Evolutionary conservation across 805 yeast genomes (phyloP), one percentile per base, ranked within the genome.

Genomic region (Dipodascus albidus): DNA sequence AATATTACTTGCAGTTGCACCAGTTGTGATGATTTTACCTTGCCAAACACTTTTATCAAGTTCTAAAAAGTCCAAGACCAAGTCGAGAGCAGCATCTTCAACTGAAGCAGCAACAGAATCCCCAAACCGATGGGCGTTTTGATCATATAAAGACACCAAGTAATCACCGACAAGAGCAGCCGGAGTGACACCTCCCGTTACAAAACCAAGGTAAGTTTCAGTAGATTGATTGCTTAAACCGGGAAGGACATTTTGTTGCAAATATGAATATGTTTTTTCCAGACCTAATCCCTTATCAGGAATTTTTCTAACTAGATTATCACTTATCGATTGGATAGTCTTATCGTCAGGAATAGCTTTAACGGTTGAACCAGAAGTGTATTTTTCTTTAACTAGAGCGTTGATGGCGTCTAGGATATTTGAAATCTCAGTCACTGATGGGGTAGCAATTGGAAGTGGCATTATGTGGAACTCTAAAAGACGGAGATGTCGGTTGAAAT

Each of bases 1-100:
- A 2, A 59, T 50, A 48, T 60, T 60, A 49, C 61, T 58, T 17
- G 63, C 58, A 9, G 63, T 60, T 14, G 63, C 63, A 1, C 63
- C 63, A 8, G 62, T 59, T 4, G 63, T 60, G 20, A 60, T 23
- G 1, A 55, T 54, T 33, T 58, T 24, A 4, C 60, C 62, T 6
- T 22, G 47, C 54, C 54, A 60, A 11, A 33, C 23, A 2, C 23
- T 19, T 2, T 53, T 44, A 19, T 56, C 53, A 14, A 60, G 44
- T 3, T 53, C 51, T 3, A 60, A 53, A 21, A 60, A 49, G n/a
- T 58, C 56, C 11, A 53, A 49, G 20, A 59, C 42, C 56, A 59
- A 22, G 6, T 50, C 23, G 42, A 60, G 53, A 2, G 59, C 55
- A 3, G 21, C 17, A 27, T 49, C 52, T 20, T 58, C 60, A 1